Evolutionary conservation across 2,329 filamentous ascomycete genomes (phyloP), one percentile per base, ranked within the genome.

Genomic region (Fusarium sp.): DNA sequence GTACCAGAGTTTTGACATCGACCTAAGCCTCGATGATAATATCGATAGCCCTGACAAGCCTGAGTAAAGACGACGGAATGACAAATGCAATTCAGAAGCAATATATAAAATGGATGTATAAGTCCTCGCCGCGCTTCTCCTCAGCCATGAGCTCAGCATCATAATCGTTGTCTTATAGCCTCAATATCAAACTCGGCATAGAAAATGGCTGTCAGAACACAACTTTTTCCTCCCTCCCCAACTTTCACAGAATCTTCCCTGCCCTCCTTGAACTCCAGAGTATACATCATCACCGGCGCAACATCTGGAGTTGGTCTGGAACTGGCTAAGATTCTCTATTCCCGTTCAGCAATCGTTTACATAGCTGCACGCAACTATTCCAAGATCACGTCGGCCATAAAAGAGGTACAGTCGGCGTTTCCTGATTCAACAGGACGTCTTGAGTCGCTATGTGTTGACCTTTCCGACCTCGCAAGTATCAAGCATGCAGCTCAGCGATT

Each of bases 231-330:
- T 14, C 68, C 68, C 5, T 65, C 58, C 14, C 71, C 73, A 16
- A 51, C 58, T 35, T 75, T 75, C 15, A 74, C 68, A 22, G 73
- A 72, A 42, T 22, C 42, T 6, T 72, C 63, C n/a, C 57, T 75
- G 13, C 59, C 71, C 5, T 65, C 41, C 2, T 61, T 73, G 11
- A 48, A 51, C 39, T 71, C 63, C 22, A 53, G 61, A 41, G 59
- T 72, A 28, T 74, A 72, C 59, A 72, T 76, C 44, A 56, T 74
- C 39, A 75, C 74, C 5, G 66, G 73, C 24, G 69, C 71, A 51
- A 73, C 74, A 26, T 73, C 71, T 20, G 69, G 59, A 10, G 63
- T 75, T 41, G 72, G 70, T 9, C 47, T 72, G 12, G 68, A 75
- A 30, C 55, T 75, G 5, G 55, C 72, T 15, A 75, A 75, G 35